Evolutionary conservation across 768 basidiomycete genomes (phyloP).

Genomic region (Lactarius quietus): DNA sequence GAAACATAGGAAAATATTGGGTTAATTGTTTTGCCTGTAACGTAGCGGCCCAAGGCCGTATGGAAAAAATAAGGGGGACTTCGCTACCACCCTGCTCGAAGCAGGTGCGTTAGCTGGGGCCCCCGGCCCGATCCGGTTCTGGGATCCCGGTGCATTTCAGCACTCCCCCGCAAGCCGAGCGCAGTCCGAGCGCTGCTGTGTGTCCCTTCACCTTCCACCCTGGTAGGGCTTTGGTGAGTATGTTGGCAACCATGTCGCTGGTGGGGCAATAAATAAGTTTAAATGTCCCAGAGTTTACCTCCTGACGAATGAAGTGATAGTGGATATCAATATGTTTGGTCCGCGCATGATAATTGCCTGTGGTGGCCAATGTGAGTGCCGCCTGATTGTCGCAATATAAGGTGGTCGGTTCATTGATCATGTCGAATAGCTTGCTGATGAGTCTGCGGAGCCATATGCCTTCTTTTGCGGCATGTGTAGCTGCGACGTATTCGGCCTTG

Average conservation of each 20-base stretch:
- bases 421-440: background rate
- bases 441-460: background rate
- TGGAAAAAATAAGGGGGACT: no score
- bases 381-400: constrained; percentile 15
- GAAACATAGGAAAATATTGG: no score
- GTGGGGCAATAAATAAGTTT: constrained; percentile 6
- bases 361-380: background rate
- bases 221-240: no score
- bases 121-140: no score
- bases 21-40: no score
- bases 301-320: constrained; percentile 3
- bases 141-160: no score
- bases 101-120: no score
- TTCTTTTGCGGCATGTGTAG: background rate
- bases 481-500: constrained; percentile 11
- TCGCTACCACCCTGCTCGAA: no score
- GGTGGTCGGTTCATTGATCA: background rate
- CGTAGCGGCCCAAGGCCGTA: no score
- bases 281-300: background rate
- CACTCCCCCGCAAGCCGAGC: no score
- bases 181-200: no score
- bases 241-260: constrained; percentile 5
- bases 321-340: constrained; percentile 10
- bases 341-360: constrained; percentile 2
- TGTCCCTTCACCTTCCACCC: no score